Evolutionary conservation across 495 filamentous ascomycete genomes (phyloP), one percentile per base, ranked within the genome.

Genomic region (Annulohypoxylon maeteangense): DNA sequence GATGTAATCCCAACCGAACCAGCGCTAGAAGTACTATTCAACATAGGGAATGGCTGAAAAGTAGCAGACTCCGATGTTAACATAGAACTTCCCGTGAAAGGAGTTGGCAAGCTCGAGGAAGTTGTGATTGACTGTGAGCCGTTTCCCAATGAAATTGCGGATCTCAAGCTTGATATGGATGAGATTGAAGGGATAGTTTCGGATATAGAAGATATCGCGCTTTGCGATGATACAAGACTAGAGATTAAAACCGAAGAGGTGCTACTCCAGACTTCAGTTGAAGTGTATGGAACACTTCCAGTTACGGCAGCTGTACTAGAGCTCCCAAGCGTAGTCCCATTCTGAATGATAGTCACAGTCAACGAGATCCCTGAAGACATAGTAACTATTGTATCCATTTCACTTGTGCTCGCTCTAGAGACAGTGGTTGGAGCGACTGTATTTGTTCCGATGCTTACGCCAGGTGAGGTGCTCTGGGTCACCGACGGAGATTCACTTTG

Each of bases 241-340:
- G 70, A 40, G 5, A 4, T 12, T 32, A 31, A 25, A 2, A 53
- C 14, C 27, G 65, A 61, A 10, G 56, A 34, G 25, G 44, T 22
- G 45, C 56, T 25, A 10, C 50, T 65, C 14, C 55, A 34, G 7
- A 44, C 12, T 34, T 59, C 38, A n/a, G 70, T 62, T 22, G 18
- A 8, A 3, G 31, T 38, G 7, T 18, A 59, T 11, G 57, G n/a
- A 36, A 3, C 16, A 44, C 61, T 66, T 47, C 12, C 70, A 2
- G 70, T 73, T 40, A 66, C 32, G 32, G 70, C 55, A 3, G 48
- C 70, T 29, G 16, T 54, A 36, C 70, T 66, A 48, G 70, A 73
- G 23, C 65, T 66, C 48, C 56, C 65, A 36, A 32, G 12, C 12
- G 65, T 73, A 5, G 61, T 66, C 25, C 32, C 22, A 27, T 40